These are phyloP conservation scores for Sanghuangporus sanghuang DNA, from an alignment of 1,284 basidiomycete genomes.

Conservation along the genomic window DNA sequence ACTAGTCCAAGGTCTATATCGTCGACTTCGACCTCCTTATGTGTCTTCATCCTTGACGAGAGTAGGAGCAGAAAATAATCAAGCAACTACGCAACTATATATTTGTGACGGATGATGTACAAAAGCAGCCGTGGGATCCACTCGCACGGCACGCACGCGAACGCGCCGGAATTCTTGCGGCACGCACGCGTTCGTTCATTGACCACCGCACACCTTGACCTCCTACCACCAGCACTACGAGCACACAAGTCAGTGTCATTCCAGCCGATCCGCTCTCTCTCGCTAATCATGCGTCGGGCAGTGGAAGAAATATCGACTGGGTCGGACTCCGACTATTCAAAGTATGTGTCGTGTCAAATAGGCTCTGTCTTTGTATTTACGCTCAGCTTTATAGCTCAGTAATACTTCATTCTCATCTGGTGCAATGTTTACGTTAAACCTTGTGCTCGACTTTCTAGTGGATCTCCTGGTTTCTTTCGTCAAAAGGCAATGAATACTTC, in stretches of 20 bases:
- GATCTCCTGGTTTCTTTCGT: constrained; percentile 98
- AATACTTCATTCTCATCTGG: constrained; percentile 16
- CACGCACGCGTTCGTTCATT: neutral
- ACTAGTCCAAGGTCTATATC: constrained; percentile 13
- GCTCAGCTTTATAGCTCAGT: constrained; percentile 31
- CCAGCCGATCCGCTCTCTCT: neutral
- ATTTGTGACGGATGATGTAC: neutral
- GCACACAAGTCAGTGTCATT: constrained; percentile 8
- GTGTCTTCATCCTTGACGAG: neutral
- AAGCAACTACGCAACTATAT: neutral
- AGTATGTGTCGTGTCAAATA: constrained; percentile 41
- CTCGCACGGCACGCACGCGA: neutral
- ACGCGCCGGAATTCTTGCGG: neutral
- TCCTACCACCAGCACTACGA: neutral
- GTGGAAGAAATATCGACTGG: constrained; percentile 86
- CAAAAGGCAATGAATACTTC: constrained; percentile 97
- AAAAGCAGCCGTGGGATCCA: neutral
- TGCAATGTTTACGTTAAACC: constrained; percentile 11
- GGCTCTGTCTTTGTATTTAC: constrained; percentile 11
- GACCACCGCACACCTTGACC: neutral
- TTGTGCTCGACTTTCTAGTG: constrained; percentile 47
- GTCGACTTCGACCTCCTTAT: neutral
- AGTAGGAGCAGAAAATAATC: neutral
- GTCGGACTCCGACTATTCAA: constrained; percentile 86
- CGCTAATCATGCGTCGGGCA: constrained; percentile 24